Conservation (phyloP, 768 basidiomycete species). For the Asterophora lycoperdoides region DNA sequence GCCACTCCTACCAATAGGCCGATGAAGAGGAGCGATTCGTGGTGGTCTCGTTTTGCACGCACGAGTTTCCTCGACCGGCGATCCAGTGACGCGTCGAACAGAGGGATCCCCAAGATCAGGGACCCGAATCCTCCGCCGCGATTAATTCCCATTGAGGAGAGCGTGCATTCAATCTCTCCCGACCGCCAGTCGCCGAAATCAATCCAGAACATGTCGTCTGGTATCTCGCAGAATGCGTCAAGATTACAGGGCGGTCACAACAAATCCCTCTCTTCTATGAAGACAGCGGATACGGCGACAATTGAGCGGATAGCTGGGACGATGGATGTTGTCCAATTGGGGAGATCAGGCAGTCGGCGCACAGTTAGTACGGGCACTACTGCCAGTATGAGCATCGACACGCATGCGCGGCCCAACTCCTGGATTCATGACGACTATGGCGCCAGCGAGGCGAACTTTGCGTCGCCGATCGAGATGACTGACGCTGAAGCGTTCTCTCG, state of each 20-base stretch:
- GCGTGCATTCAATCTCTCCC: slow-evolving; percentile 29
- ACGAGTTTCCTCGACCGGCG: slow-evolving; percentile 61
- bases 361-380: slow-evolving; percentile 26
- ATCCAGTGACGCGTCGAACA: slow-evolving; percentile 34
- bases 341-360: slow-evolving; percentile 28
- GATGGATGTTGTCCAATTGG: slow-evolving; percentile 66
- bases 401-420: slow-evolving; percentile 2
- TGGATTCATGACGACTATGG: slow-evolving; percentile 10
- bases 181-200: slow-evolving; percentile 16
- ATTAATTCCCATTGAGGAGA: slow-evolving; percentile 57
- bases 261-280: slow-evolving; percentile 52
- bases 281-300: slow-evolving; percentile 64
- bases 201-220: slow-evolving; percentile 7
- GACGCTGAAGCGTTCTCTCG: slow-evolving; percentile 7
- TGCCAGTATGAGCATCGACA: slow-evolving; percentile 28
- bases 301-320: slow-evolving; percentile 62
- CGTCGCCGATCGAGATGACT: slow-evolving; percentile 33
- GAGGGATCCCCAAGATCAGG: slow-evolving; percentile 50
- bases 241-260: slow-evolving; percentile 34
- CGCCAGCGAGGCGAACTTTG: slow-evolving; percentile 17
- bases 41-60: slow-evolving; percentile 75
- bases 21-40: slow-evolving; percentile 64
- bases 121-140: slow-evolving; percentile 78
- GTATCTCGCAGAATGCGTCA: slow-evolving; percentile 7
- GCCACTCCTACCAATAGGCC: slow-evolving; percentile 38